These are phyloP conservation scores for Allomyces macrogynus DNA, from an alignment of 192 early-diverging fungal genomes.

Conservation along the genomic window DNA sequence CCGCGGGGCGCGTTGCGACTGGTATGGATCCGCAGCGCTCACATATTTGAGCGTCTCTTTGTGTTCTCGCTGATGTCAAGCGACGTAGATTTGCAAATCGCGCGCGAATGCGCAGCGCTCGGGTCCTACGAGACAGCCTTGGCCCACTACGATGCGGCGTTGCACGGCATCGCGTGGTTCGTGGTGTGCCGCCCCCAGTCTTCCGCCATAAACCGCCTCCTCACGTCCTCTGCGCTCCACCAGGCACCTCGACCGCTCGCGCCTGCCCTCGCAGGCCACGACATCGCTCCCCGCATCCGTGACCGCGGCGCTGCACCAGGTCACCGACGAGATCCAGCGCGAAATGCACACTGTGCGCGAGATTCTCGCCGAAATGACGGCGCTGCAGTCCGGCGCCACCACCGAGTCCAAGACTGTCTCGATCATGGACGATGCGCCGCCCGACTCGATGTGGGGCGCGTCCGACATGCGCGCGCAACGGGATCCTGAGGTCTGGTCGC, in stretches of 20 bases:
- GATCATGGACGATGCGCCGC: not conserved
- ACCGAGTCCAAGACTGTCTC: not conserved
- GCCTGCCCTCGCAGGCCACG: too few species aligned
- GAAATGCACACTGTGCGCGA: not conserved
- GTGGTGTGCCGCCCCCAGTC: not conserved
- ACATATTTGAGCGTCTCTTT: too few species aligned
- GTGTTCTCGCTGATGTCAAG: too few species aligned
- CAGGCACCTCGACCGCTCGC: too few species aligned
- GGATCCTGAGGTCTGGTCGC: not conserved
- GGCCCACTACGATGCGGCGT: constrained; percentile 27
- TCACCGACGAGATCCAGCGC: not conserved
- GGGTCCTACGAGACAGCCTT: constrained; percentile 33
- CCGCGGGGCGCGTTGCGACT: too few species aligned
- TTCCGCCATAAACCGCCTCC: not conserved
- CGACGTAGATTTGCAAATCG: constrained; percentile 3
- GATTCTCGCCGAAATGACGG: not conserved
- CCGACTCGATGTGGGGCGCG: not conserved
- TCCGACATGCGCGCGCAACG: not conserved
- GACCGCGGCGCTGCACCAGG: not conserved
- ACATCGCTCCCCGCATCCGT: not conserved
- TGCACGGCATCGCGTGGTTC: constrained; percentile 23
- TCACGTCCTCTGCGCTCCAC: not conserved
- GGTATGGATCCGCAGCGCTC: too few species aligned
- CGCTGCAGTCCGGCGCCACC: not conserved
- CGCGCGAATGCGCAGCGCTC: constrained; percentile 30